These are phyloP conservation scores for Noccaea bulbosa DNA, from an alignment of 345 rosid genomes.

Conservation along the genomic window DNA sequence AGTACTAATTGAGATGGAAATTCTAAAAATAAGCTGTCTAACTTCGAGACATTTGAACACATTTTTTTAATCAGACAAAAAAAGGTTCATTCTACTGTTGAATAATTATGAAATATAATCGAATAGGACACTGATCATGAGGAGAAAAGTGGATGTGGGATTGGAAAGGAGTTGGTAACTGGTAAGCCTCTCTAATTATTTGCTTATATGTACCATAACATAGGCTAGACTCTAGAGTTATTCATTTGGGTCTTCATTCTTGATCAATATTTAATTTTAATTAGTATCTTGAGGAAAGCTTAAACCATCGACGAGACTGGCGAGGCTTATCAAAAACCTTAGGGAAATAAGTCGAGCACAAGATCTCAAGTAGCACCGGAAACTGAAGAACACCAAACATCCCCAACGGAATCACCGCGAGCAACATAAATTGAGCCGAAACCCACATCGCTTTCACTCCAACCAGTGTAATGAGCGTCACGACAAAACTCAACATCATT, in stretches of 20 bases:
- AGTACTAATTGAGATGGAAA: background rate
- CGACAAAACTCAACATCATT: constrained; percentile 61
- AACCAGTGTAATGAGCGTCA: constrained; percentile 47
- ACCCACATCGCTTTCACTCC: constrained; percentile 38
- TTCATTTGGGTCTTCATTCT: background rate
- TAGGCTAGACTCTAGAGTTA: background rate
- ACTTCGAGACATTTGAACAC: background rate
- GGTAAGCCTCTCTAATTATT: no score
- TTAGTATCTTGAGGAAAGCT: background rate
- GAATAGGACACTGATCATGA: no score
- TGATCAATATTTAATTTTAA: background rate
- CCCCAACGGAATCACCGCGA: constrained; percentile 61
- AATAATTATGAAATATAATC: no score
- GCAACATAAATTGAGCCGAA: constrained; percentile 51
- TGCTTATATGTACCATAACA: constrained; percentile 1
- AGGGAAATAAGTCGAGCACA: constrained; percentile 61
- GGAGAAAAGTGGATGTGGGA: no score
- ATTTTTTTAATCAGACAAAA: background rate
- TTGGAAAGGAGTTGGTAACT: no score
- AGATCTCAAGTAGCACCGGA: constrained; percentile 70
- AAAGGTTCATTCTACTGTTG: background rate
- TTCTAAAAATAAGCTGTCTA: background rate
- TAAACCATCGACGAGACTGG: constrained; percentile 19
- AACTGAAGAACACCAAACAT: constrained; percentile 67
- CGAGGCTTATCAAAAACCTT: constrained; percentile 62